Conservation (phyloP, 805 yeast genomes). For the Teunomyces tritomae region DNA sequence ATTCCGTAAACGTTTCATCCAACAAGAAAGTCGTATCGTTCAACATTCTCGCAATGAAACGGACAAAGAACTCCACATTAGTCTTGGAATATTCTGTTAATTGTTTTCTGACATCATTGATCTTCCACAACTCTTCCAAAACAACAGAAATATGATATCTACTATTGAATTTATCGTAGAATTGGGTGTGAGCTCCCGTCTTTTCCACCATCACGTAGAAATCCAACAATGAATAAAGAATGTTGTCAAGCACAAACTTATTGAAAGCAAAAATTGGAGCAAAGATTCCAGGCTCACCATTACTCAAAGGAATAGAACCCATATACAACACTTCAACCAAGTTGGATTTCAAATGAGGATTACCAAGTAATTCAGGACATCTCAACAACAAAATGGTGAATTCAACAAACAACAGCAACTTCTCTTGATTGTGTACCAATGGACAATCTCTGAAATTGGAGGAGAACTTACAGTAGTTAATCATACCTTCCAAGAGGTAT, state of each 20-base stretch:
- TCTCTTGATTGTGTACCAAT: constrained; percentile 49
- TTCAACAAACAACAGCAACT: constrained; percentile 60
- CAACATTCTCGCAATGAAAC: constrained; percentile 91
- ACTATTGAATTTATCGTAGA: constrained; percentile 91
- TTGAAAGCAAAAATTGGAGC: constrained; percentile 62
- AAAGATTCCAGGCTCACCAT: constrained; percentile 73
- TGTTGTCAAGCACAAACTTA: constrained; percentile 56
- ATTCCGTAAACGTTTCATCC: constrained; percentile 84
- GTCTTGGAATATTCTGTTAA: constrained; percentile 63
- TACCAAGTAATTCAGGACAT: constrained; percentile 81
- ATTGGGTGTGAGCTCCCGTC: constrained; percentile 93
- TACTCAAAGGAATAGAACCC: constrained; percentile 60
- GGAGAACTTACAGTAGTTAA: constrained; percentile 66
- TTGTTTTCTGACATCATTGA: constrained; percentile 64
- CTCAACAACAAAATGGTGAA: constrained; percentile 73
- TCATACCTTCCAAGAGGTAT: constrained; percentile 75
- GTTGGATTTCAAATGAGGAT: constrained; percentile 89
- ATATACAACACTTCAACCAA: constrained; percentile 75
- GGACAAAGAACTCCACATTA: constrained; percentile 79
- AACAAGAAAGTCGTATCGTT: constrained; percentile 90
- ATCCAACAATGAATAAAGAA: constrained; percentile 81
- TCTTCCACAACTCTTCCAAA: constrained; percentile 79
- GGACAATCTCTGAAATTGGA: constrained; percentile 57
- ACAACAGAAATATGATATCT: constrained; percentile 84
- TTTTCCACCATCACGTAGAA: constrained; percentile 93